These are phyloP conservation scores for Coemansia sp. DNA, from an alignment of 192 early-diverging fungal species.

Conservation along the genomic window DNA sequence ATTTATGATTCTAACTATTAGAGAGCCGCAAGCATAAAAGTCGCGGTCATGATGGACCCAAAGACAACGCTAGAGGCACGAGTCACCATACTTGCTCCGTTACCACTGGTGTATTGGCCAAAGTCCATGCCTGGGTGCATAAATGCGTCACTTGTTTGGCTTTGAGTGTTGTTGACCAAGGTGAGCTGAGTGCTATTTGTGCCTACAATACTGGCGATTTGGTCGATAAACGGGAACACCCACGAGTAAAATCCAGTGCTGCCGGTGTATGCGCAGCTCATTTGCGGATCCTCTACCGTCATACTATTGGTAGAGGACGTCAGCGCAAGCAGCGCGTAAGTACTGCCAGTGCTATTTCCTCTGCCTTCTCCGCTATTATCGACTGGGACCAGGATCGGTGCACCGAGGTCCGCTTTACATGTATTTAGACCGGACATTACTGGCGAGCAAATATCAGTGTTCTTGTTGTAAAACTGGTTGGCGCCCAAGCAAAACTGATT, in stretches of 20 bases:
- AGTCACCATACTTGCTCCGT: not conserved
- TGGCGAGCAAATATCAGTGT: not conserved
- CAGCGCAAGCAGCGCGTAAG: not conserved
- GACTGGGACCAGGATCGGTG: not conserved
- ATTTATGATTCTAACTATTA: not conserved
- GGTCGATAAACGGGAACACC: conserved; percentile 2
- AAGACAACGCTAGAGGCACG: not conserved
- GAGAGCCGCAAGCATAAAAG: not conserved
- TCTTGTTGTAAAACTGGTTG: conserved; percentile 1
- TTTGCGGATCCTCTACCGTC: not conserved
- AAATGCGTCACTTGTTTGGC: not conserved
- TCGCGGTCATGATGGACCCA: no score
- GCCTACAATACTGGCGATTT: not conserved
- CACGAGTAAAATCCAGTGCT: conserved; percentile 7
- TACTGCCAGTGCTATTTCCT: not conserved
- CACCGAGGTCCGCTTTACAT: conserved; percentile 2
- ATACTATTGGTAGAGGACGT: not conserved
- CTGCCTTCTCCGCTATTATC: not conserved
- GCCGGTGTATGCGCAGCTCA: not conserved
- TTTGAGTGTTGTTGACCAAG: not conserved
- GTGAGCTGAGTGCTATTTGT: not conserved
- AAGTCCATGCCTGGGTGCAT: not conserved
- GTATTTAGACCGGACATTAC: conserved; percentile 1
- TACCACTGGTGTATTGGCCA: not conserved
- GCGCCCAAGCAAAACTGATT: conserved; percentile 6